A percentile compares a stretch with the other conserved stretches of the same genome.
phyloP scores from a whole-genome alignment of 2,329 filamentous ascomycete genomes.

The Fonsecaea multimorphosa region DNA sequence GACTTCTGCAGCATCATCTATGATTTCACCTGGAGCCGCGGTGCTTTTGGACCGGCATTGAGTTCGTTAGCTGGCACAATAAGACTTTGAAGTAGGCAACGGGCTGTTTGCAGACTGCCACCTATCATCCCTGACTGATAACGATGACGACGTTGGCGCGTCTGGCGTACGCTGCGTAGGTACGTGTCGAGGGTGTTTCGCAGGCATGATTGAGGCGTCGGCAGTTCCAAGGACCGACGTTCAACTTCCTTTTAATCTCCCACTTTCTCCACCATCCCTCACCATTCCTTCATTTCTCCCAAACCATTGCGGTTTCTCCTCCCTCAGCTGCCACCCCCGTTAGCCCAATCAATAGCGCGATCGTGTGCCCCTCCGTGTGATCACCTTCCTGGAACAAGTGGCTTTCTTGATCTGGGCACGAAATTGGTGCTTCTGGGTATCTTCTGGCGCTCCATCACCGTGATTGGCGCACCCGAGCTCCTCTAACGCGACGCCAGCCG shows the following conservation, averaged over 20 bases:
- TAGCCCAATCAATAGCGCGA: slow-evolving; percentile 31
- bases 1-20: neutral
- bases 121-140: too few relatives aligned
- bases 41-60: neutral
- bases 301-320: slow-evolving; percentile 24
- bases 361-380: neutral
- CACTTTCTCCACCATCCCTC: slow-evolving; percentile 20
- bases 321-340: slow-evolving; percentile 12
- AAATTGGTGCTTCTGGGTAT: slow-evolving; percentile 17
- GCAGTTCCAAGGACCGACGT: neutral
- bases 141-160: neutral
- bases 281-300: slow-evolving; percentile 7
- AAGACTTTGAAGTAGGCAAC: neutral
- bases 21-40: neutral
- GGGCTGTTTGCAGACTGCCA: neutral
- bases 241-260: slow-evolving; percentile 23
- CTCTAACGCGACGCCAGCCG: slow-evolving; percentile 18
- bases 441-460: slow-evolving; percentile 1
- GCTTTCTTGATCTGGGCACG: slow-evolving; percentile 13
- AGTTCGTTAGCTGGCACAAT: neutral
- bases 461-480: slow-evolving; percentile 25
- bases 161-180: too few relatives aligned
- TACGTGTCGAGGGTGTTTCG: neutral
- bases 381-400: slow-evolving; percentile 8
- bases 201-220: neutral